These are phyloP conservation scores for Mikania micrantha DNA, from an alignment of 129 eudicot species.

Conservation along the genomic window DNA sequence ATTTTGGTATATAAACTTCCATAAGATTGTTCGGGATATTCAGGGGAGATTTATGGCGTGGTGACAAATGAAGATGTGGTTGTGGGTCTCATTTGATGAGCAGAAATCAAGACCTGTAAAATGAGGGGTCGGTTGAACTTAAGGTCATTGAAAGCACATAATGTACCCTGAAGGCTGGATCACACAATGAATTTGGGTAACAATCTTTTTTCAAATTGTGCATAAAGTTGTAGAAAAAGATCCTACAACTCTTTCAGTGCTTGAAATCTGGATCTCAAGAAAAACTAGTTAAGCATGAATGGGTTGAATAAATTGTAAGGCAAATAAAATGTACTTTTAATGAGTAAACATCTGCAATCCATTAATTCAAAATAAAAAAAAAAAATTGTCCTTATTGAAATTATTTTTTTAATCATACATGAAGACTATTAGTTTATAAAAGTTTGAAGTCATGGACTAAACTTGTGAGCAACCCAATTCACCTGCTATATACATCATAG, in stretches of 20 bases:
- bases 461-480: neutral
- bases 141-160: conserved; percentile 12
- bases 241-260: neutral
- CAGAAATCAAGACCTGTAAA: neutral
- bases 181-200: conserved; percentile 13
- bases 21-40: conserved; percentile 25
- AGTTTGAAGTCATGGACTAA: neutral
- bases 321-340: neutral
- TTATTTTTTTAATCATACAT: neutral
- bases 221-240: neutral
- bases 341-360: neutral
- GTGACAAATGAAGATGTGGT: neutral
- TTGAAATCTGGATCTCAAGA: neutral
- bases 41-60: neutral
- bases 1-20: neutral
- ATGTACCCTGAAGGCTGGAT: conserved; percentile 1
- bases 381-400: neutral
- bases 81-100: neutral
- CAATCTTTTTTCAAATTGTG: neutral
- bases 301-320: neutral
- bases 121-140: neutral
- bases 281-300: neutral
- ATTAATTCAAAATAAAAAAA: neutral
- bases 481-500: neutral
- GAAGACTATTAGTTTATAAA: neutral